These are phyloP conservation scores for Dioszegia crocea DNA, from an alignment of 768 basidiomycete genomes.

Conservation along the genomic window DNA sequence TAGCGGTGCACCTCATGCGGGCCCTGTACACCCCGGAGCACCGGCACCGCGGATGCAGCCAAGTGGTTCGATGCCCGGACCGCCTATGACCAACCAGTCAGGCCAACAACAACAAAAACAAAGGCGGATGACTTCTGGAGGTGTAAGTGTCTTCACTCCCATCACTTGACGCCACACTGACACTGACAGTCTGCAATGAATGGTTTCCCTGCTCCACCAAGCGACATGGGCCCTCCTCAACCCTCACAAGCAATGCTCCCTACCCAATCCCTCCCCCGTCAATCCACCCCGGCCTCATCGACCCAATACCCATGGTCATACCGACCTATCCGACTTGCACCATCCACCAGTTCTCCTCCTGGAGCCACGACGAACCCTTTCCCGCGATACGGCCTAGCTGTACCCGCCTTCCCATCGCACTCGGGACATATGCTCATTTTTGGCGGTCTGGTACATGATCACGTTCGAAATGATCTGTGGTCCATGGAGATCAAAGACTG, in stretches of 20 bases:
- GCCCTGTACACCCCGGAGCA: background rate
- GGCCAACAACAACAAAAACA: background rate
- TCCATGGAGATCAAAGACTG: conserved; percentile 76
- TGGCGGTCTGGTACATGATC: conserved; percentile 89
- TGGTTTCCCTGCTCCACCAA: background rate
- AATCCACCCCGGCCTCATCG: background rate
- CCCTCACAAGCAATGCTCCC: background rate
- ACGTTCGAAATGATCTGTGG: conserved; percentile 87
- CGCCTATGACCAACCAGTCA: background rate
- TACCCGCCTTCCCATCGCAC: conserved; percentile 57
- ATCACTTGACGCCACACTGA: background rate
- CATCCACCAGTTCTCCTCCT: conserved; percentile 51
- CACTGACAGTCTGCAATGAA: background rate
- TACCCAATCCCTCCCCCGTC: background rate
- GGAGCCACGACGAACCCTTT: conserved; percentile 67
- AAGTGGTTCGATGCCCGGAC: background rate
- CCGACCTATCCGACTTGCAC: conserved; percentile 24
- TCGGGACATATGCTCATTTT: conserved; percentile 90
- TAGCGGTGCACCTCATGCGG: background rate
- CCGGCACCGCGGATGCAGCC: background rate
- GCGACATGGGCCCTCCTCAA: background rate
- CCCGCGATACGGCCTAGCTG: conserved; percentile 91
- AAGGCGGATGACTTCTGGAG: conserved; percentile 3
- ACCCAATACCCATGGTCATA: conserved; percentile 42
- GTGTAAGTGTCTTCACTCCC: background rate